A percentile compares a stretch with the other conserved stretches of the same genome.
These are phyloP conservation scores for Leptographium procerum DNA, from an alignment of 2,329 filamentous ascomycete genomes.

Conservation along the genomic window DNA sequence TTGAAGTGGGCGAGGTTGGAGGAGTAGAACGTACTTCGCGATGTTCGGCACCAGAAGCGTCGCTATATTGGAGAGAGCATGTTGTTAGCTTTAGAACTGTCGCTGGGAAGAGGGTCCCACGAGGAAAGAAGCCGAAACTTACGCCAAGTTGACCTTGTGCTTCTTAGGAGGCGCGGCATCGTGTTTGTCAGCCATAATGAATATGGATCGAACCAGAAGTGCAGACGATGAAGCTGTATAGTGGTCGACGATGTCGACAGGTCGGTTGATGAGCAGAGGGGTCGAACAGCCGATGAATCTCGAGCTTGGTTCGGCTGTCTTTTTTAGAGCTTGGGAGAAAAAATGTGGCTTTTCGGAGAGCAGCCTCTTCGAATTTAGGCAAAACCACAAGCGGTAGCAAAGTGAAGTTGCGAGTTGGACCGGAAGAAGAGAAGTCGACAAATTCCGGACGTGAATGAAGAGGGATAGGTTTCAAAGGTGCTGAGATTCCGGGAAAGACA, in stretches of 20 bases:
- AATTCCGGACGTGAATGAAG: neutral
- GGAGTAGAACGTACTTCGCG: slow-evolving; percentile 53
- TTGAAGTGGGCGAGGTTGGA: neutral
- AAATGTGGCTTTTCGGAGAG: neutral
- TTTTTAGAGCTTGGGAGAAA: neutral
- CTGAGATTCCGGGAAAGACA: neutral
- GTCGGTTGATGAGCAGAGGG: neutral
- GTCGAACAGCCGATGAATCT: neutral
- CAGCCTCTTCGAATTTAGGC: neutral
- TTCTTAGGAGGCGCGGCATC: slow-evolving; percentile 13
- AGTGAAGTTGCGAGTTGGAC: neutral
- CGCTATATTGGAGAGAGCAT: slow-evolving; percentile 40
- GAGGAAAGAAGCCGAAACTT: slow-evolving; percentile 24
- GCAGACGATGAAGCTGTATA: too few species aligned
- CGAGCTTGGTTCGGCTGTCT: neutral
- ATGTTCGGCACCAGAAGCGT: slow-evolving; percentile 78
- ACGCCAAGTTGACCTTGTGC: slow-evolving; percentile 78
- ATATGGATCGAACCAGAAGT: slow-evolving; percentile 2
- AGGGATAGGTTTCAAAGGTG: neutral
- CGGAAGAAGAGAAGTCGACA: neutral
- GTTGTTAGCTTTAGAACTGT: neutral
- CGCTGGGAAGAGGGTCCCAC: neutral
- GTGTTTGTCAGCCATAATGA: slow-evolving; percentile 57
- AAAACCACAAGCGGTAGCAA: neutral
- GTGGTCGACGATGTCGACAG: neutral